phyloP scores from a whole-genome alignment of 2,329 filamentous ascomycete species.

The Furcasterigmium furcatum region DNA sequence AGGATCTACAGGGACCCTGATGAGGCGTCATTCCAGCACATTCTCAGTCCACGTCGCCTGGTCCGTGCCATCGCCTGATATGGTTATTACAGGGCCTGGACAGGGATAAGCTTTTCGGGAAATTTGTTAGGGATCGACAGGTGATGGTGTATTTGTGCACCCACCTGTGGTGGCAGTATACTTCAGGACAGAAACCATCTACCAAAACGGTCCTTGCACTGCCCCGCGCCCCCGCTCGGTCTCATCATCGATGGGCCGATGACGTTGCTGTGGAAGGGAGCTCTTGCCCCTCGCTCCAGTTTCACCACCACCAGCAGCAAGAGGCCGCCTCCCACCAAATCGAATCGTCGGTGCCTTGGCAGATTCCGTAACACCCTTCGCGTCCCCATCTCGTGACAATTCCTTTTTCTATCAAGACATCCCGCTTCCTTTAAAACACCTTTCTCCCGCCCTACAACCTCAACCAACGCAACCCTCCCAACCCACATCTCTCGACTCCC shows the following conservation, averaged over 20 bases:
- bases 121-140: background rate
- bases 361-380: background rate
- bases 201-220: background rate
- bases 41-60: background rate
- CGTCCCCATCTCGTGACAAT: slow-evolving; percentile 1
- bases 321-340: background rate
- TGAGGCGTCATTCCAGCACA: background rate
- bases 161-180: background rate
- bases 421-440: background rate
- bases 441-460: background rate
- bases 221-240: background rate
- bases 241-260: slow-evolving; percentile 3
- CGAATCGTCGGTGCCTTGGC: slow-evolving; percentile 1
- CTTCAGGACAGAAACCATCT: background rate
- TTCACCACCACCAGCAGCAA: background rate
- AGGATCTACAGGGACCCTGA: background rate
- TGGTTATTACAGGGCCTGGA: background rate
- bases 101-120: slow-evolving; percentile 2
- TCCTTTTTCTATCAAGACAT: background rate
- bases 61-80: background rate
- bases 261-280: background rate
- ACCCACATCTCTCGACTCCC: background rate
- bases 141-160: too few species aligned
- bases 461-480: background rate
- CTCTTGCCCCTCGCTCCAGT: background rate